Percentiles rank a stretch among this genome's conserved stretches.
Conservation (phyloP, 805 yeast genomes). For the Cyberlindnera petersonii region DNA sequence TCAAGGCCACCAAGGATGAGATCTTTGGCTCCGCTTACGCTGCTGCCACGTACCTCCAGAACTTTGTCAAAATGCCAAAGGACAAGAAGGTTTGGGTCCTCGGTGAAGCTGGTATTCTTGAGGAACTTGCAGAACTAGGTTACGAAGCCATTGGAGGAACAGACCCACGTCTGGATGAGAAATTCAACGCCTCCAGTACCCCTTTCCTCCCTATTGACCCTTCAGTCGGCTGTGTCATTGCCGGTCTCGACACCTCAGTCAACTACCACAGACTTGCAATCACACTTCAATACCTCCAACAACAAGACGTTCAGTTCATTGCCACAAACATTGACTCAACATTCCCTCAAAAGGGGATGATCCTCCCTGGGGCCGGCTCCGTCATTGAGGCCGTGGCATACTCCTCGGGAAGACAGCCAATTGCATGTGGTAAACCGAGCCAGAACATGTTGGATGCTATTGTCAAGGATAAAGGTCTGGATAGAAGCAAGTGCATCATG, state of each 20-base stretch:
- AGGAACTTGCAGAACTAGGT: conserved; percentile 73
- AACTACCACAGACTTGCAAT: conserved; percentile 80
- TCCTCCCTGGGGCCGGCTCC: conserved; percentile 95
- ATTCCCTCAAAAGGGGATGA: conserved; percentile 80
- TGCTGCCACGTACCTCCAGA: conserved; percentile 77
- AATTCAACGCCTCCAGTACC: conserved; percentile 53
- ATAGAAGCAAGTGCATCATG: conserved; percentile 71
- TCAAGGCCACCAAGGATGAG: conserved; percentile 49
- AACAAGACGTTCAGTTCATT: conserved; percentile 60
- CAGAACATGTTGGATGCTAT: conserved; percentile 88
- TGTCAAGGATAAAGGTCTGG: conserved; percentile 52
- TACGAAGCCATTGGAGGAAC: conserved; percentile 79
- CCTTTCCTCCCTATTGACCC: conserved; percentile 60
- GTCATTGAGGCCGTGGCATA: conserved; percentile 71
- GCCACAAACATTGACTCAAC: conserved; percentile 97
- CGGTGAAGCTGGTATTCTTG: conserved; percentile 84
- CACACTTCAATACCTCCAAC: conserved; percentile 77
- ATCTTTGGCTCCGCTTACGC: conserved; percentile 93
- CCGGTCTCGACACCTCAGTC: conserved; percentile 74
- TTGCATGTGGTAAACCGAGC: conserved; percentile 90
- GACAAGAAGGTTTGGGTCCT: conserved; percentile 81
- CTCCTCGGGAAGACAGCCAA: conserved; percentile 79
- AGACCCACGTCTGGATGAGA: conserved; percentile 54
- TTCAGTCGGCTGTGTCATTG: conserved; percentile 80
- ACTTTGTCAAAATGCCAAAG: conserved; percentile 69